Percentiles rank a stretch among this genome's conserved stretches.
phyloP scores from a whole-genome alignment of 148 eudicot species.

The Chenopodium berlandieri region DNA sequence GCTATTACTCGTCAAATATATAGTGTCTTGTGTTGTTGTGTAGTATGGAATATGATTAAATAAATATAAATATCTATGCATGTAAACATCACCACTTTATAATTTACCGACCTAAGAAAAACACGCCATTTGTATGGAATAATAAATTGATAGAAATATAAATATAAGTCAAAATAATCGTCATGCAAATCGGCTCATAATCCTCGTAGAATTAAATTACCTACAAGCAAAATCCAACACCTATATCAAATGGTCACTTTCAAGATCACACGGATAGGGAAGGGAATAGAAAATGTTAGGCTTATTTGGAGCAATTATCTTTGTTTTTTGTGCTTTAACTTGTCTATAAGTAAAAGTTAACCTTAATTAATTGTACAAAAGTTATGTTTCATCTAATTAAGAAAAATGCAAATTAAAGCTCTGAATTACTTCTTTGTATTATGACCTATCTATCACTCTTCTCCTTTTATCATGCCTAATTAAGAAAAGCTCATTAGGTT shows the following conservation, averaged over 20 bases:
- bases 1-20: background rate
- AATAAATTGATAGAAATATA: background rate
- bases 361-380: background rate
- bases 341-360: background rate
- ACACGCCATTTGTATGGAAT: conserved; percentile 1
- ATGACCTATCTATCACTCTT: no score
- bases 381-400: no score
- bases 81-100: background rate
- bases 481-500: no score
- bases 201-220: background rate
- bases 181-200: background rate
- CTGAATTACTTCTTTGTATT: no score
- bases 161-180: background rate
- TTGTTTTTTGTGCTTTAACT: no score
- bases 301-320: background rate
- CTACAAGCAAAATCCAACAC: conserved; percentile 6
- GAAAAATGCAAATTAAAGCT: no score
- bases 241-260: conserved; percentile 18
- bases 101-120: background rate
- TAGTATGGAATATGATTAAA: no score
- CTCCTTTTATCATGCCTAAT: no score
- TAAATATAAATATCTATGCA: background rate
- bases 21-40: background rate
- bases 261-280: background rate
- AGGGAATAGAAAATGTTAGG: background rate